A percentile compares a stretch with the other conserved stretches of the same genome.
These are phyloP conservation scores for Lagenaria siceraria DNA, from an alignment of 306 rosid species.

Conservation along the genomic window DNA sequence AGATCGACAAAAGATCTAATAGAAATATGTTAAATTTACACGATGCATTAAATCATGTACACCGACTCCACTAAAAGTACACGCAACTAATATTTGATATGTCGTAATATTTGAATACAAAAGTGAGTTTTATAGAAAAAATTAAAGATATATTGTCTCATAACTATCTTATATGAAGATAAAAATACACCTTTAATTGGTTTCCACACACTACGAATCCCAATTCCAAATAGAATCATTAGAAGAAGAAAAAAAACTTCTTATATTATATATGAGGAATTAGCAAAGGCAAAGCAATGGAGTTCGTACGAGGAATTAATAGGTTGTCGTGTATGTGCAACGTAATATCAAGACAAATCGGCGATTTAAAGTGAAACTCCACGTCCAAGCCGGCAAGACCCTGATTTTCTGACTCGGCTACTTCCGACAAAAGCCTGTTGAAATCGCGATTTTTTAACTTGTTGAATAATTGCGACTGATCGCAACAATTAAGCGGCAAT, in stretches of 20 bases:
- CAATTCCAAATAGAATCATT: neutral
- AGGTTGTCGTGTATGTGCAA: neutral
- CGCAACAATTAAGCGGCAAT: conserved; percentile 5
- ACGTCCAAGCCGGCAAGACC: neutral
- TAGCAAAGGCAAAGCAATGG: neutral
- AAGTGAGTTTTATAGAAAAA: neutral
- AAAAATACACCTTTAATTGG: neutral
- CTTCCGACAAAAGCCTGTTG: neutral
- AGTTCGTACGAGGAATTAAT: neutral
- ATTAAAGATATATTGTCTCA: neutral
- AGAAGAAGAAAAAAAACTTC: neutral
- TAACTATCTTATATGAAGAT: neutral
- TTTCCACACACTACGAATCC: neutral
- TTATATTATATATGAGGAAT: neutral
- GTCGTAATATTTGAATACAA: neutral
- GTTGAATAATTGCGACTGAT: neutral
- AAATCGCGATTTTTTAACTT: conserved; percentile 3
- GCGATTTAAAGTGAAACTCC: neutral
- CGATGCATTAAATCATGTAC: neutral
- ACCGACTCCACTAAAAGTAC: neutral
- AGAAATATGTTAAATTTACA: neutral
- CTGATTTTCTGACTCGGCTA: neutral
- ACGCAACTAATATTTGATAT: neutral
- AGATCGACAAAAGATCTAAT: neutral
- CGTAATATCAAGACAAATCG: neutral